Base-by-base conservation (phyloP, 257 asterid genomes). In the Fraxinus pennsylvanica region DNA sequence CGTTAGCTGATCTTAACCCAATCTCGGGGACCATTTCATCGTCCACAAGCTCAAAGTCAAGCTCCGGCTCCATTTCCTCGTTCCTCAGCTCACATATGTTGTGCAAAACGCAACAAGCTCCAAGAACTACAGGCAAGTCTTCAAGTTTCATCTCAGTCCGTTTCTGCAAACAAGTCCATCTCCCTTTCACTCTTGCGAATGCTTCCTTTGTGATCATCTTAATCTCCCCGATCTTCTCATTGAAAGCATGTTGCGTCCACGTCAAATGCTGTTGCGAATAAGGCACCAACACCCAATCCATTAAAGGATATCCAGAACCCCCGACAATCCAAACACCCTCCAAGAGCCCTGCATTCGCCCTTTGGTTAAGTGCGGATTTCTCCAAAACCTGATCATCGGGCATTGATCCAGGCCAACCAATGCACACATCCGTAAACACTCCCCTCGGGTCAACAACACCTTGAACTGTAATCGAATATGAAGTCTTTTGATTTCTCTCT, bases 401-500 rank as follows among this genome's bases (percentile, higher is more conserved):
- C 99, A 95, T 95, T 30, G 98, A 95, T 6, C 99, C 99, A 0
- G 99, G 99, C 75, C 93, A 92, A 0, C 99, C 99, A 19, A 95
- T 92, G 88, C 97, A 92, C 17, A 95, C 89, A 39, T 94, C 99
- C 0, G 91, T 80, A 10, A 92, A 91, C 21, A 92, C 96, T 6
- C 99, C 97, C 5, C 86, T 82, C 0, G 85, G 94, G 78, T 91
- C 96, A 43, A 92, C 97, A 9, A 95, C 98, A 0, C 99, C 99
- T 17, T 95, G 99, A 0, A 95, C 97, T 0, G 97, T 95, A 19
- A 95, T 91, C 0, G 99, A 92, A 67, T 94, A 94, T 0, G 96
- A 92, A 0, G 99, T 94, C 84, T 92, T 94, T 75, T 92, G 97
- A 74, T 92, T 94, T 83, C 97, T 69, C 86, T 94, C 97, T 0